Evolutionary conservation across 2,329 filamentous ascomycete species (phyloP).

Genomic region (Nannizziopsis barbatae): DNA sequence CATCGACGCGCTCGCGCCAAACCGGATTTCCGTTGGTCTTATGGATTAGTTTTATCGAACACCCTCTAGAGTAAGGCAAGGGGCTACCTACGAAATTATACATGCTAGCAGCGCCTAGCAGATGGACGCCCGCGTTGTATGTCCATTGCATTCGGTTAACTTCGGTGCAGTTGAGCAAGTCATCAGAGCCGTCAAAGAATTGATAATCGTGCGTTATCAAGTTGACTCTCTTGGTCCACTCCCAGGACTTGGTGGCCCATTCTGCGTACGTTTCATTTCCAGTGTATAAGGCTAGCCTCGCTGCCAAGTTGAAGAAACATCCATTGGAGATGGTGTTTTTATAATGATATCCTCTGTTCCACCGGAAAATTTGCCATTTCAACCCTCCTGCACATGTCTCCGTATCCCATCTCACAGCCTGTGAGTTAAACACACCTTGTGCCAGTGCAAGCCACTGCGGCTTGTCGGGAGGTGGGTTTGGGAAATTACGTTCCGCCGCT

Average conservation of each 20-base stretch:
- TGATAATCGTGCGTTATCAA: slow-evolving; percentile 37
- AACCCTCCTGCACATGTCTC: slow-evolving; percentile 58
- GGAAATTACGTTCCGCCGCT: slow-evolving; percentile 29
- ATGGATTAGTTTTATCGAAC: slow-evolving; percentile 16
- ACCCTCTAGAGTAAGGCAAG: neutral
- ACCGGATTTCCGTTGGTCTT: slow-evolving; percentile 33
- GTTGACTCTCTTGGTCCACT: slow-evolving; percentile 32
- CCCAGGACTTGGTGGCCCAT: slow-evolving; percentile 28
- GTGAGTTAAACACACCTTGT: slow-evolving; percentile 67
- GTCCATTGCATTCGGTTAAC: slow-evolving; percentile 54
- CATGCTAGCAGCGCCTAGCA: slow-evolving; percentile 54
- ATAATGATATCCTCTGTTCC: slow-evolving; percentile 42
- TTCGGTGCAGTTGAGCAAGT: slow-evolving; percentile 48
- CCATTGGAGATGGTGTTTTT: slow-evolving; percentile 45
- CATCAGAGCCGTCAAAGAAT: slow-evolving; percentile 42
- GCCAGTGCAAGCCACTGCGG: slow-evolving; percentile 63
- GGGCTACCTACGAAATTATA: slow-evolving; percentile 47
- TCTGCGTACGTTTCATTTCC: slow-evolving; percentile 30
- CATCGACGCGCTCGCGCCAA: slow-evolving; percentile 49
- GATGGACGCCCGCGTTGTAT: slow-evolving; percentile 52
- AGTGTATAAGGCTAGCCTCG: slow-evolving; percentile 31
- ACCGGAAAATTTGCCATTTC: slow-evolving; percentile 64
- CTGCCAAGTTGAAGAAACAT: slow-evolving; percentile 41
- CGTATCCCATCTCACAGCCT: slow-evolving; percentile 56
- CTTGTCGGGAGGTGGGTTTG: slow-evolving; percentile 29